Conservation (phyloP, 139 green algal genomes). For the Micractinium conductrix region DNA sequence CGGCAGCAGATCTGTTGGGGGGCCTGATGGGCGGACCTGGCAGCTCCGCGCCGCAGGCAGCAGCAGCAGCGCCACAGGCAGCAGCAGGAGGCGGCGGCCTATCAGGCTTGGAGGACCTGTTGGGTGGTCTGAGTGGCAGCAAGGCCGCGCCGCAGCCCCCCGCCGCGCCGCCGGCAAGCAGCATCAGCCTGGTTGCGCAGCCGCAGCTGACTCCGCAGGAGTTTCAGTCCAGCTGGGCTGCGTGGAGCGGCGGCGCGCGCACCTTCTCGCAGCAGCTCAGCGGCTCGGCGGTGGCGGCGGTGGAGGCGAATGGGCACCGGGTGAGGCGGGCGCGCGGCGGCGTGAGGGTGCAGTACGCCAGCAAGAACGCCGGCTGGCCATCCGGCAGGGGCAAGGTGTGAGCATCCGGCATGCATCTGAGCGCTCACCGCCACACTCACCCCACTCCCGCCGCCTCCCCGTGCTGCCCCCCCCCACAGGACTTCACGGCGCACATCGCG, state of each 20-base stretch:
- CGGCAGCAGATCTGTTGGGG: conserved; percentile 7
- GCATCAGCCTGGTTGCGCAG: conserved; percentile 2
- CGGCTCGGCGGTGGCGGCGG: background rate
- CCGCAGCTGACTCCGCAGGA: conserved; percentile 19
- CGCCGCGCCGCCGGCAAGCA: background rate
- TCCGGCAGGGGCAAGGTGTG: too few species aligned
- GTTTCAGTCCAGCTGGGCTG: conserved; percentile 32
- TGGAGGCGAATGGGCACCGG: conserved; percentile 26
- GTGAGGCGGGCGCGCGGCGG: background rate
- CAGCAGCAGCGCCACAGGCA: background rate
- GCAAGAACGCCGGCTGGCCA: too few species aligned
- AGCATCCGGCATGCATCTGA: too few species aligned
- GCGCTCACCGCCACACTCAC: too few species aligned
- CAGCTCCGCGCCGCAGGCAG: background rate
- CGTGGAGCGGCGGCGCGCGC: background rate
- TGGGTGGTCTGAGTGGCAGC: conserved; percentile 8
- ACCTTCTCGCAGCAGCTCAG: conserved; percentile 8
- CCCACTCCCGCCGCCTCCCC: background rate
- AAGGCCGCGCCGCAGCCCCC: background rate
- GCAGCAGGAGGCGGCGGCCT: background rate
- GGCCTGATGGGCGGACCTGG: conserved; percentile 14
- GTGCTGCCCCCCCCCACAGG: background rate
- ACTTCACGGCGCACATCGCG: conserved; percentile 46
- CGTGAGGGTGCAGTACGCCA: too few species aligned
- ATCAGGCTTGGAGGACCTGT: conserved; percentile 10